Percentiles rank a stretch among this genome's conserved stretches.
Conservation (phyloP, 192 early-diverging fungal species). For the Paraglomus brasilianum region DNA sequence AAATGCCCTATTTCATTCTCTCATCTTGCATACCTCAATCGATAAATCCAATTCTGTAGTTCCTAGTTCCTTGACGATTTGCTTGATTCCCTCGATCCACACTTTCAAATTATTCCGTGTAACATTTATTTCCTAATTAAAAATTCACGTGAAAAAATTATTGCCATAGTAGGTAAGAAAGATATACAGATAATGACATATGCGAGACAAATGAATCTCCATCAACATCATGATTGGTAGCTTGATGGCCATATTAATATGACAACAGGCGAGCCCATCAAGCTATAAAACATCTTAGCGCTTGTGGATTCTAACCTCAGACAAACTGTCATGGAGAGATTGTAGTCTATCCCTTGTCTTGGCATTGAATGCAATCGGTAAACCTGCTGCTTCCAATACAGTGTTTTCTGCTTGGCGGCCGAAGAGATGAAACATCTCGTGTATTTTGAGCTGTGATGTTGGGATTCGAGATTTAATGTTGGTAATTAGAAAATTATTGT, state of each 20-base stretch:
- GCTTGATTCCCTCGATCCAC: slow-evolving; percentile 7
- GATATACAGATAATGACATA: no score
- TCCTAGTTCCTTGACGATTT: slow-evolving; percentile 15
- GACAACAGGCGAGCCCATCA: no score
- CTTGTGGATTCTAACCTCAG: slow-evolving; percentile 1
- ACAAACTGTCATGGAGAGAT: slow-evolving; percentile 15
- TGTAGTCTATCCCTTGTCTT: slow-evolving; percentile 6
- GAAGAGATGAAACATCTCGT: slow-evolving; percentile 23
- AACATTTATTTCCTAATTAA: slow-evolving; percentile 2
- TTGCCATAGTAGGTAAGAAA: no score
- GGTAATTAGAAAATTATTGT: no score
- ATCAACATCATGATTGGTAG: no score
- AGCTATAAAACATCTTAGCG: neutral
- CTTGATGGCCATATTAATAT: no score
- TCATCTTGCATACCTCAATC: slow-evolving; percentile 10
- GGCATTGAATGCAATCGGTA: neutral
- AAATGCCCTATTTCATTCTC: no score
- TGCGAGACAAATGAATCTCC: no score
- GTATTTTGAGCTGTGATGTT: slow-evolving; percentile 13
- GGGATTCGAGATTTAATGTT: no score
- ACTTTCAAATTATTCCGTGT: slow-evolving; percentile 16
- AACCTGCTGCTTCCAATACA: slow-evolving; percentile 4
- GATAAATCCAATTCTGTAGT: slow-evolving; percentile 6
- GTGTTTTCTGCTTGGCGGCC: slow-evolving; percentile 17
- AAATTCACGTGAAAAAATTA: neutral